Percentiles rank a stretch among this genome's conserved stretches.
Evolutionary conservation across 2,329 filamentous ascomycete genomes (phyloP).

Genomic region (Phoma sp.): DNA sequence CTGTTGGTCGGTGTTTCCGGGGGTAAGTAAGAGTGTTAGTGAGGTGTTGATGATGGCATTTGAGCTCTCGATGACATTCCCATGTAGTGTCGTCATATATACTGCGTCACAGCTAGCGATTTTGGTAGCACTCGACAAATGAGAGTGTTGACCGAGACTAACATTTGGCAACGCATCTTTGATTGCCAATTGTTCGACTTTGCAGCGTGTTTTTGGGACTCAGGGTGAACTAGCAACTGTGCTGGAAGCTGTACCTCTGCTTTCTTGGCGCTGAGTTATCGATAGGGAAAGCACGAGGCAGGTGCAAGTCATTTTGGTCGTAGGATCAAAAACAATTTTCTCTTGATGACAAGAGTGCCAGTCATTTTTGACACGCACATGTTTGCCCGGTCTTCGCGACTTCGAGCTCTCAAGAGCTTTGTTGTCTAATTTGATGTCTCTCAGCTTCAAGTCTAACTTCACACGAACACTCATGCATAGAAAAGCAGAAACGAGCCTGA

Average conservation of each 20-base stretch:
- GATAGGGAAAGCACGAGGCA: conserved; percentile 7
- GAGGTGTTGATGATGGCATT: conserved; percentile 5
- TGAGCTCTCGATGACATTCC: conserved; percentile 7
- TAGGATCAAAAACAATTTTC: not conserved
- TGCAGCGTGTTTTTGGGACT: not conserved
- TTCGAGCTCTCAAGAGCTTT: not conserved
- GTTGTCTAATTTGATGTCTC: not conserved
- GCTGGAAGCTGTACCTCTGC: not conserved
- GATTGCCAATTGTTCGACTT: not conserved
- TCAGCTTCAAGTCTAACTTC: not conserved
- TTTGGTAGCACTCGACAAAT: conserved; percentile 3
- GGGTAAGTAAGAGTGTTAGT: not conserved
- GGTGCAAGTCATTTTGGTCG: conserved; percentile 6
- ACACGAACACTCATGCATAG: conserved; percentile 3
- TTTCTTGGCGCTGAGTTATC: conserved; percentile 6
- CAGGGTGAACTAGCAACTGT: not conserved
- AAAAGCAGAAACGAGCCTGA: conserved; percentile 4
- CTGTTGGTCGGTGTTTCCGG: conserved; percentile 19
- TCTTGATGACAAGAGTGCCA: not conserved
- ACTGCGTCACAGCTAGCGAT: conserved; percentile 15
- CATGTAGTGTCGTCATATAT: too few species aligned
- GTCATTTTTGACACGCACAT: not conserved
- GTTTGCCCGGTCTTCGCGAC: not conserved
- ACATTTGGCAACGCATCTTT: too few species aligned
- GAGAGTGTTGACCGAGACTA: not conserved